Base-by-base conservation (phyloP, 495 filamentous ascomycete genomes). In the Penicillium turbatum region DNA sequence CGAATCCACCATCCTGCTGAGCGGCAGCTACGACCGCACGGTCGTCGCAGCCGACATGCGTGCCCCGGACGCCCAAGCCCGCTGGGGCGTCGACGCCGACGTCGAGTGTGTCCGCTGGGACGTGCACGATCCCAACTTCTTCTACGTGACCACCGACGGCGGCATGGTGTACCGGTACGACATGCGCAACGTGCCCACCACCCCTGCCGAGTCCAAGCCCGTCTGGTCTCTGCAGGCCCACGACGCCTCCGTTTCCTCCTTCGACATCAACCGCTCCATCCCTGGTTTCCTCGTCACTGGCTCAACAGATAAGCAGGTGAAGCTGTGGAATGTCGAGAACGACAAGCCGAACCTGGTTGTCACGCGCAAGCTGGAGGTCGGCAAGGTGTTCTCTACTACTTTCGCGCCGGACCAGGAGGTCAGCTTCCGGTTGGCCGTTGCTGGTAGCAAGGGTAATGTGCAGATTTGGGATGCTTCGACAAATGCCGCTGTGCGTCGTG, bases 381-480 rank as follows among this genome's bases (percentile, higher is more conserved):
- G 93, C 40, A 95, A 90, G 75, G 86, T 99, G 37, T 99, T 99
- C 67, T 89, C 90, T 17, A 87, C 90, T 1, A 75, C 74, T 32
- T 99, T 97, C 62, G 95, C 86, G 8, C 91, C 93, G 0, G 95
- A 99, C 65, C 57, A 81, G 30, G 89, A 90, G 70, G 90, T 97
- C 9, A 87, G 87, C 31, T 97, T 97, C 72, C 80, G 93, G 41
- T 75, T 99, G 30, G 88, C 91, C 5, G 90, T 99, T 30, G 92
- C 91, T 9, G 93, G 93, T 36, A 96, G 90, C 79, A 96, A 96
- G 75, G 93, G 95, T 2, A 76, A 78, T n/a, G 82, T 96, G 55
- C 88, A 92, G 60, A 80, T 99, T 27, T 99, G 93, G 93, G 93
- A 99, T 69, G 96, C 93, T 3, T 91, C 87, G 57, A 97, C 95